A percentile compares a stretch with the other conserved stretches of the same genome.
Conservation (phyloP, 352 stramenopile species). For the Phytophthora palmivora region DNA sequence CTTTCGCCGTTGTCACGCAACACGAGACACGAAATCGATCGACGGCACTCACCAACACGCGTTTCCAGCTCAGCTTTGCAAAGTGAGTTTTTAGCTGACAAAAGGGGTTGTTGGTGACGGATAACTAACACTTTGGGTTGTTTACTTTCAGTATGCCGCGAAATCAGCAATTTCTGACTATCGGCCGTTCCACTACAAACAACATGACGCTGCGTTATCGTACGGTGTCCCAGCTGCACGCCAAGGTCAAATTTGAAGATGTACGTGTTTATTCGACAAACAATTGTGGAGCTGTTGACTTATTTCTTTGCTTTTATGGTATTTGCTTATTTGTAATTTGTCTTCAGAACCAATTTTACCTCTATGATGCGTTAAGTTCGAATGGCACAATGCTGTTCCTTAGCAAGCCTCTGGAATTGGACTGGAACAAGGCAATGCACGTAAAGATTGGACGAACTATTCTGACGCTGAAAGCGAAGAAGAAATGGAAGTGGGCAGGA, state of each 20-base stretch:
- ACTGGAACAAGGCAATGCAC: constrained; percentile 85
- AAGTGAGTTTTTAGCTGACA: constrained; percentile 56
- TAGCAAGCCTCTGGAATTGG: constrained; percentile 78
- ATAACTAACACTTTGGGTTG: constrained; percentile 15
- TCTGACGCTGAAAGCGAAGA: constrained; percentile 85
- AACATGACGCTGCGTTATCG: constrained; percentile 89
- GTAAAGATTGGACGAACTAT: constrained; percentile 89
- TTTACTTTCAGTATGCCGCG: constrained; percentile 53
- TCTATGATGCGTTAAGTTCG: constrained; percentile 79
- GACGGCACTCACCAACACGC: constrained; percentile 90
- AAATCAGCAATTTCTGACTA: constrained; percentile 78
- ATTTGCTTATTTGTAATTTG: constrained; percentile 4
- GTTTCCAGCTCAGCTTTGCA: constrained; percentile 93
- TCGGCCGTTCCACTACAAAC: constrained; percentile 83
- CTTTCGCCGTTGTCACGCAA: constrained; percentile 92
- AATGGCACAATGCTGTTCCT: constrained; percentile 90
- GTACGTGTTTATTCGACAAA: constrained; percentile 47
- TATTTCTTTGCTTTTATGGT: constrained; percentile 2
- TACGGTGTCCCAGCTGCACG: constrained; percentile 86
- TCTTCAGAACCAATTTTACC: constrained; percentile 73
- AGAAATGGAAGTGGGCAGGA: constrained; percentile 82
- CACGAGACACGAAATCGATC: constrained; percentile 87
- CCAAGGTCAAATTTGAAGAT: constrained; percentile 84
- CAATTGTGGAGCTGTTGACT: not conserved
- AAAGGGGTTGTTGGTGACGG: constrained; percentile 4